Evolutionary conservation across 164 flowering plant species (phyloP).

Genomic region (Amborella trichopoda): DNA sequence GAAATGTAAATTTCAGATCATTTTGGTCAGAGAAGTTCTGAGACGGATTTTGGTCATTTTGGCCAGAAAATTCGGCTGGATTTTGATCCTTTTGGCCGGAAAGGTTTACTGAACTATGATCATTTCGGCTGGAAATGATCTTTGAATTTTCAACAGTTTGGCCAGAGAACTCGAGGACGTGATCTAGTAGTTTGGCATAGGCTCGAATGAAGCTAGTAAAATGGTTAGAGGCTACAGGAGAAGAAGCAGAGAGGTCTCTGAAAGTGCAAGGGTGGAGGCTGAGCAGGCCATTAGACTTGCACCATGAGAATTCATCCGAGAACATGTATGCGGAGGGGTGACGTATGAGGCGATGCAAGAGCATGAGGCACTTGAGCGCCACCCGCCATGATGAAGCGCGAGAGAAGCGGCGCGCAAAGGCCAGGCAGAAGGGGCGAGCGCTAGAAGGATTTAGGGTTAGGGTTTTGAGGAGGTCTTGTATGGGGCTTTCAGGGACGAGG

Average conservation of each 20-base stretch:
- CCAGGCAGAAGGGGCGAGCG: conserved; percentile 21
- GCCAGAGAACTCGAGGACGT: conserved; percentile 19
- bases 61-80: too few species aligned
- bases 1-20: too few species aligned
- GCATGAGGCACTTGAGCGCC: conserved; percentile 49
- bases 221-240: conserved; percentile 11
- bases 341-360: conserved; percentile 46
- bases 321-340: conserved; percentile 26
- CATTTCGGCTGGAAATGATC: too few species aligned
- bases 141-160: background rate
- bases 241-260: conserved; percentile 33
- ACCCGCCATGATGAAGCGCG: conserved; percentile 47
- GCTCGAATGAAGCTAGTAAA: conserved; percentile 34
- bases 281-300: conserved; percentile 27
- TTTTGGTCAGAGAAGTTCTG: too few species aligned
- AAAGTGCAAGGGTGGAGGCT: conserved; percentile 41
- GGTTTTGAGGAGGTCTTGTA: conserved; percentile 33
- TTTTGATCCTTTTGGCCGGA: too few species aligned
- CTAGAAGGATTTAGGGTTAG: conserved; percentile 37
- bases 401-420: conserved; percentile 42
- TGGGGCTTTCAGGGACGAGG: conserved; percentile 32
- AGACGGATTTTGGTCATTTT: too few species aligned
- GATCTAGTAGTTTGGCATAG: conserved; percentile 48
- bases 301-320: conserved; percentile 27
- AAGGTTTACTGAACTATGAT: too few species aligned